Evolutionary conservation across 2,329 filamentous ascomycete genomes (phyloP).

Genomic region (Aspergillus nomiae): DNA sequence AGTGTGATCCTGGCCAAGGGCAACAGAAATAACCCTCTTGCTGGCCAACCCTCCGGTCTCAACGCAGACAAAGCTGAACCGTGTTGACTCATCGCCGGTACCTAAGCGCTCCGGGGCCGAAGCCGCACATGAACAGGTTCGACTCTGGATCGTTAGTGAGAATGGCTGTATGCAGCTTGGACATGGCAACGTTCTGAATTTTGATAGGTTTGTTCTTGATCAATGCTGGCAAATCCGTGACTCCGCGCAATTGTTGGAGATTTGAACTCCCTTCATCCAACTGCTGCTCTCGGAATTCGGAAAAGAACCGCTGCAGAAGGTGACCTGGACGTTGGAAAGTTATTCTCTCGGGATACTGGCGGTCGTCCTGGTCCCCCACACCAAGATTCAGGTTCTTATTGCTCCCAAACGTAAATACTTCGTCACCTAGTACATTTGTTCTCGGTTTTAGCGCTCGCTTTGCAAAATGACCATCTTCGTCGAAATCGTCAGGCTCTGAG

Average conservation of each 20-base stretch:
- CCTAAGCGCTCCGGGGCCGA: constrained; percentile 85
- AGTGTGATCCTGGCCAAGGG: constrained; percentile 88
- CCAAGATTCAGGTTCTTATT: constrained; percentile 94
- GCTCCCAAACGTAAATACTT: constrained; percentile 91
- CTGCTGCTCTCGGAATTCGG: constrained; percentile 58
- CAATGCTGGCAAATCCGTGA: constrained; percentile 68
- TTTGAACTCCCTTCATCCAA: constrained; percentile 34
- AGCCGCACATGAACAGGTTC: constrained; percentile 90
- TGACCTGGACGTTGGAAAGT: constrained; percentile 74
- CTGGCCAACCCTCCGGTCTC: constrained; percentile 72
- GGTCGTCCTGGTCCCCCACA: constrained; percentile 92
- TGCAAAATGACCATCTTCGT: constrained; percentile 41
- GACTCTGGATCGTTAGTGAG: constrained; percentile 83
- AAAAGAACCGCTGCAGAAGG: constrained; percentile 72
- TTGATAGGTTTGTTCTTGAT: constrained; percentile 71
- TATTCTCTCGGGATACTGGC: constrained; percentile 88
- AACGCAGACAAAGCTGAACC: constrained; percentile 82
- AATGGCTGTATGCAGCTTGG: constrained; percentile 88
- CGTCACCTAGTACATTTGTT: constrained; percentile 66
- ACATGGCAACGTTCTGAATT: constrained; percentile 81
- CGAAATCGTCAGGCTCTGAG: constrained; percentile 52
- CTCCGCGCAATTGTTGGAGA: constrained; percentile 29
- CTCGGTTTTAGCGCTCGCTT: constrained; percentile 32
- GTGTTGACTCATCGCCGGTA: constrained; percentile 83
- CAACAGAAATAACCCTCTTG: constrained; percentile 74